Percentiles rank a stretch among this genome's conserved stretches.
Conservation (phyloP, 2,329 filamentous ascomycete species). For the Juglanconis oblonga region DNA sequence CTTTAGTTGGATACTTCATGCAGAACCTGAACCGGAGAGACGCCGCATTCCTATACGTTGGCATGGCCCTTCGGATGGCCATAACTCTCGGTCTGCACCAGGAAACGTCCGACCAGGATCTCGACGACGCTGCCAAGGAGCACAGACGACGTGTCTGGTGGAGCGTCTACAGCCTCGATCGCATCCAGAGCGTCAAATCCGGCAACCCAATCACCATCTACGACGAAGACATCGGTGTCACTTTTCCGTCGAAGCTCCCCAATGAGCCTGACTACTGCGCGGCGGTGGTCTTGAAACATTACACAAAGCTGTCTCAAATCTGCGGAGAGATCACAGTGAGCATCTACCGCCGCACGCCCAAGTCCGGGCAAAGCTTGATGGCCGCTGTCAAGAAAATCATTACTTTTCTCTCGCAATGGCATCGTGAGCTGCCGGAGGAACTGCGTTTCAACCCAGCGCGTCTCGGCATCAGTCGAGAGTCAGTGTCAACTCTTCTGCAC, state of each 20-base stretch:
- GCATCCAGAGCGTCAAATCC: constrained; percentile 50
- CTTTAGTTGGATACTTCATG: constrained; percentile 54
- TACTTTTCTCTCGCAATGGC: constrained; percentile 46
- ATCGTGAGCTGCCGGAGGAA: constrained; percentile 42
- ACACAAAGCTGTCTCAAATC: constrained; percentile 51
- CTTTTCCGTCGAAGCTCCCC: constrained; percentile 32
- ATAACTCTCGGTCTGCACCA: constrained; percentile 55
- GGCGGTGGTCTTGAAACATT: constrained; percentile 46
- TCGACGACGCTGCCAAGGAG: constrained; percentile 42
- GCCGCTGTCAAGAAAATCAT: constrained; percentile 50
- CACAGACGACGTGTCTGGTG: constrained; percentile 53
- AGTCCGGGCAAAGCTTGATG: constrained; percentile 45
- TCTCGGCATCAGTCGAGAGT: constrained; percentile 45
- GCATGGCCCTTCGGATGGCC: constrained; percentile 54
- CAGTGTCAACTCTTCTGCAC: constrained; percentile 50
- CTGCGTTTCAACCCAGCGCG: constrained; percentile 46
- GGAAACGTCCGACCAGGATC: constrained; percentile 34
- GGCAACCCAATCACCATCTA: constrained; percentile 53
- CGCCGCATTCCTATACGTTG: constrained; percentile 53
- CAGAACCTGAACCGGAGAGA: constrained; percentile 55
- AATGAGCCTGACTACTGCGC: constrained; percentile 40
- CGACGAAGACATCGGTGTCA: constrained; percentile 50
- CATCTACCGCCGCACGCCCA: constrained; percentile 43
- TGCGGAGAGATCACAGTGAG: constrained; percentile 44
- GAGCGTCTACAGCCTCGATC: constrained; percentile 54